A percentile compares a stretch with the other conserved stretches of the same genome.
Evolutionary conservation across 2,329 filamentous ascomycete genomes (phyloP).

Genomic region (Pseudocercospora fijiensis): DNA sequence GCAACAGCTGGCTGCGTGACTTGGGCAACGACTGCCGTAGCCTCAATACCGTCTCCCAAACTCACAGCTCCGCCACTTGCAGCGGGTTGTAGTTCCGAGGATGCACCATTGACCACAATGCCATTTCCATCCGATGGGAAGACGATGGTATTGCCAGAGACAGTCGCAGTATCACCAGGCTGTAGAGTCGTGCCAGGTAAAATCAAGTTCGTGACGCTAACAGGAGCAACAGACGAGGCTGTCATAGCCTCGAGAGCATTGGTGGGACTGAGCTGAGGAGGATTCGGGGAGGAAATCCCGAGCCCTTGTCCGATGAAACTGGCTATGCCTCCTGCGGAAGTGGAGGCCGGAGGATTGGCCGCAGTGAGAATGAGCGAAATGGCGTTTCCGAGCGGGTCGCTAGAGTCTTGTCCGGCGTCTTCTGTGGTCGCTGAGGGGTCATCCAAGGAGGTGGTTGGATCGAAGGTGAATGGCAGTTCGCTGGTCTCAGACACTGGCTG

Average conservation of each 20-base stretch:
- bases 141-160: slow-evolving; percentile 5
- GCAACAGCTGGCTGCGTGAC: background rate
- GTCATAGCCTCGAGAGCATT: slow-evolving; percentile 1
- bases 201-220: background rate
- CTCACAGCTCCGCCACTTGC: background rate
- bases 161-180: slow-evolving; percentile 1
- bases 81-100: slow-evolving; percentile 12
- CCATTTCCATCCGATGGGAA: slow-evolving; percentile 6
- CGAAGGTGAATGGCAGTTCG: background rate
- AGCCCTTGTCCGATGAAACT: background rate
- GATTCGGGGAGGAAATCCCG: background rate
- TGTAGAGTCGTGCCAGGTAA: background rate
- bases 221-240: background rate
- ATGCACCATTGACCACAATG: slow-evolving; percentile 10
- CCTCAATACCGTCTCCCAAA: background rate
- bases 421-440: background rate
- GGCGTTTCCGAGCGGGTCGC: background rate
- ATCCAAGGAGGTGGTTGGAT: background rate
- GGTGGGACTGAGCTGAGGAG: background rate
- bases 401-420: background rate
- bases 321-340: background rate
- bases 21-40: background rate
- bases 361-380: background rate
- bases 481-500: background rate
- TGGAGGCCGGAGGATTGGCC: background rate